Evolutionary conservation across 139 green algal genomes (phyloP).

Genomic region (Eudorina sp.): DNA sequence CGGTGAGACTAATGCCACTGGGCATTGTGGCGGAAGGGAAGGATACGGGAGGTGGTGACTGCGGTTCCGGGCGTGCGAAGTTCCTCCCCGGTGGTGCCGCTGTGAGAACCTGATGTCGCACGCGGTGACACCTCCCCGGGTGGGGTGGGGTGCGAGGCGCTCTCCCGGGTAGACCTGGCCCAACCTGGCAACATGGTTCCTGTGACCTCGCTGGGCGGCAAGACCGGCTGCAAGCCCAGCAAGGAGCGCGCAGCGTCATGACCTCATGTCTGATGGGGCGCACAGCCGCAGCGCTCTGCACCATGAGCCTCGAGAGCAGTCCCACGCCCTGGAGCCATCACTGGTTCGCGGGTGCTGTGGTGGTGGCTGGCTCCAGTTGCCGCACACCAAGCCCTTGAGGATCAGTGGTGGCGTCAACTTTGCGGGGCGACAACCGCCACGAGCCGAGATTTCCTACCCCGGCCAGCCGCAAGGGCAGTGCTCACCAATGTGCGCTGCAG

Average conservation of each 20-base stretch:
- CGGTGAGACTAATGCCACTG: neutral
- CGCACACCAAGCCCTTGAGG: neutral
- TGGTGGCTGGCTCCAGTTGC: neutral
- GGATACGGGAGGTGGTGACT: neutral
- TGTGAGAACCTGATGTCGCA: neutral
- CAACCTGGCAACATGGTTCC: too few relatives aligned
- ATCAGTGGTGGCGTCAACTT: neutral
- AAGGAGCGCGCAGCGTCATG: too few relatives aligned
- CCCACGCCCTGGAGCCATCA: neutral
- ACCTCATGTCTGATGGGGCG: too few relatives aligned
- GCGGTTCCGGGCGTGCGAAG: too few relatives aligned
- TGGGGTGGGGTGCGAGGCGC: too few relatives aligned
- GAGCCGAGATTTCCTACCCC: neutral
- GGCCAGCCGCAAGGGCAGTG: neutral
- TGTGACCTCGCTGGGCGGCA: too few relatives aligned
- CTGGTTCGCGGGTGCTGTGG: neutral
- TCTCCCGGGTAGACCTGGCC: too few relatives aligned
- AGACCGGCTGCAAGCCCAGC: too few relatives aligned
- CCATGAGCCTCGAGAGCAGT: neutral
- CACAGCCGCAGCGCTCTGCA: too few relatives aligned
- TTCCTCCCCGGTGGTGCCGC: too few relatives aligned
- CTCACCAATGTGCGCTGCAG: constrained; percentile 83
- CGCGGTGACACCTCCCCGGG: too few relatives aligned
- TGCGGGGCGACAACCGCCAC: neutral
- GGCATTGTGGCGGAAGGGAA: neutral